phyloP scores from a whole-genome alignment of 768 basidiomycete species.

The Rhodotorula toruloides region DNA sequence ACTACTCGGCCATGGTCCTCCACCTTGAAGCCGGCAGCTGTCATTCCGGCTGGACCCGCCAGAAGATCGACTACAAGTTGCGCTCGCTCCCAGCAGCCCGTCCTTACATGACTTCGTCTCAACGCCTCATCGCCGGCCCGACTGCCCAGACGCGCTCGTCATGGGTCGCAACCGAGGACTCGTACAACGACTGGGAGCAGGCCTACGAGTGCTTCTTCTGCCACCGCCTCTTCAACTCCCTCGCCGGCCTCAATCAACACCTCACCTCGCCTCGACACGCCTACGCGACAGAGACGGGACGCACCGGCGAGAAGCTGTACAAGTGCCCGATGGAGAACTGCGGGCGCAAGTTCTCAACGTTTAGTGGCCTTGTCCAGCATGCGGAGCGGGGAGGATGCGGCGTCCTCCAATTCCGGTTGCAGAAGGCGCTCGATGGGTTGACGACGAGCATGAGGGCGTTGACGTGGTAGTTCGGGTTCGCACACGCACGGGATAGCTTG shows the following conservation, averaged over 20 bases:
- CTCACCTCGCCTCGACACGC: not conserved
- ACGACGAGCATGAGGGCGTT: too few relatives aligned
- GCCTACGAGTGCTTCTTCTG: not conserved
- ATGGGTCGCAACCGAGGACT: not conserved
- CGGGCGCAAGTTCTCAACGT: not conserved
- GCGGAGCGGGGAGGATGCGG: not conserved
- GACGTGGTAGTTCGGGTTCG: too few relatives aligned
- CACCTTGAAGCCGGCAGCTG: too few relatives aligned
- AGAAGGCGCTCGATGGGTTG: too few relatives aligned
- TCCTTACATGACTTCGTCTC: too few relatives aligned
- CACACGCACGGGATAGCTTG: too few relatives aligned
- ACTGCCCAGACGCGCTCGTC: not conserved
- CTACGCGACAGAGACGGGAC: not conserved
- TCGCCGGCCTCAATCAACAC: slow-evolving; percentile 2
- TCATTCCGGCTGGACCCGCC: too few relatives aligned
- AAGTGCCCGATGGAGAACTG: not conserved
- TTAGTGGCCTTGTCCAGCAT: slow-evolving; percentile 6
- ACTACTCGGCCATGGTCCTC: too few relatives aligned
- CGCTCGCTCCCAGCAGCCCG: not conserved
- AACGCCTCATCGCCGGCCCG: too few relatives aligned
- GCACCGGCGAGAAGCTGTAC: not conserved
- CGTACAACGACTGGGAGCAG: not conserved
- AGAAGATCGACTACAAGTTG: too few relatives aligned
- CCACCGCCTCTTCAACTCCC: not conserved
- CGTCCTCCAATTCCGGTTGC: not conserved